A percentile compares a stretch with the other conserved stretches of the same genome.
Evolutionary conservation across 768 basidiomycete genomes (phyloP).

Genomic region (Pleurotus cornucopiae): DNA sequence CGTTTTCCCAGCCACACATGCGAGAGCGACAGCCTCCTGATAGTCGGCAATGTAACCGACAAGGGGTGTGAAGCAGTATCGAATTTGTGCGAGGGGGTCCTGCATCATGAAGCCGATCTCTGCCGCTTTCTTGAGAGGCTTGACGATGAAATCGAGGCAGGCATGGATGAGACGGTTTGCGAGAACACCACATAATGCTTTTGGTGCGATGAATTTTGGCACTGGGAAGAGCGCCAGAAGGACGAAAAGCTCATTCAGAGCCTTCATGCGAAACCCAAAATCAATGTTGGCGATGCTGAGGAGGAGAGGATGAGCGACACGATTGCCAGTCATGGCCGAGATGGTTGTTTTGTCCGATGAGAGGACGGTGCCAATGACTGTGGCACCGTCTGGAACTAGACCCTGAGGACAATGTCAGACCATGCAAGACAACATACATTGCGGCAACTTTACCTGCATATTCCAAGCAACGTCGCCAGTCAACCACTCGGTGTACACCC

Average conservation of each 20-base stretch:
- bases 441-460: conserved; percentile 12
- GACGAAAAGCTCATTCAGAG: conserved; percentile 13
- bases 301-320: conserved; percentile 11
- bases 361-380: conserved; percentile 14
- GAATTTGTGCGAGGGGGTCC: conserved; percentile 12
- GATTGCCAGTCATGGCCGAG: conserved; percentile 13
- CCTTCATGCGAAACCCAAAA: conserved; percentile 13
- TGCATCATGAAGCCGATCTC: conserved; percentile 15
- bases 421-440: too few species aligned
- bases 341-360: conserved; percentile 18
- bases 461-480: conserved; percentile 17
- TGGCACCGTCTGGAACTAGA: conserved; percentile 13
- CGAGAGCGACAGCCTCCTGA: conserved; percentile 14
- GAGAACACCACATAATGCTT: conserved; percentile 10
- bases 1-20: conserved; percentile 11
- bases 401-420: conserved; percentile 1
- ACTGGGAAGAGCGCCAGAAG: conserved; percentile 18
- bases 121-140: conserved; percentile 15
- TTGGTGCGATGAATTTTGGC: conserved; percentile 13
- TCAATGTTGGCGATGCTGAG: conserved; percentile 14
- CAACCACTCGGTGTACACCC: conserved; percentile 20
- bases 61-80: conserved; percentile 17
- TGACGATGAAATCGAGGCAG: conserved; percentile 13
- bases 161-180: conserved; percentile 14
- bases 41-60: conserved; percentile 15